Evolutionary conservation across 257 asterid genomes (phyloP).

Genomic region (Primulina eburnea): DNA sequence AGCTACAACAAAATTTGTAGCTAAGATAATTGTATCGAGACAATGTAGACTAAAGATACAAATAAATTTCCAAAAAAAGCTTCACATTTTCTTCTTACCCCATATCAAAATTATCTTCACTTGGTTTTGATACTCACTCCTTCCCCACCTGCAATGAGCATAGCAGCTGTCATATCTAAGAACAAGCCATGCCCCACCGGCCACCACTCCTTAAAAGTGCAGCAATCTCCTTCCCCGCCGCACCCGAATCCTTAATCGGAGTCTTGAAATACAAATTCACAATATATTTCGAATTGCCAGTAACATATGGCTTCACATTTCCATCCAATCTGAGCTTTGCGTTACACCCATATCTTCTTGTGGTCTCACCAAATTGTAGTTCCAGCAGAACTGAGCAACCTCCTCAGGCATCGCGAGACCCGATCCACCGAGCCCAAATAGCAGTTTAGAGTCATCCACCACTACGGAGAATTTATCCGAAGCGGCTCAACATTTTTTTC

Average conservation of each 20-base stretch:
- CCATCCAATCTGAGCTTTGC: conserved; percentile 68
- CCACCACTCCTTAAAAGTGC: conserved; percentile 80
- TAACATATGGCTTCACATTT: conserved; percentile 73
- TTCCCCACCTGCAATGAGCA: conserved; percentile 68
- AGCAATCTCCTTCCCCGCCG: conserved; percentile 73
- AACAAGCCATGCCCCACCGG: conserved; percentile 63
- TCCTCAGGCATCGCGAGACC: conserved; percentile 96
- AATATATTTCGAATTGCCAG: conserved; percentile 81
- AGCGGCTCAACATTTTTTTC: no score
- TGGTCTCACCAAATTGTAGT: conserved; percentile 57
- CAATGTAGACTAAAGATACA: neutral
- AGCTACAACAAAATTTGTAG: neutral
- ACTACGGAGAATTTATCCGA: conserved; percentile 78
- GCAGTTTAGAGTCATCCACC: conserved; percentile 80
- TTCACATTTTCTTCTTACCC: neutral
- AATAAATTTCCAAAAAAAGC: neutral
- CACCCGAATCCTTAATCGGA: conserved; percentile 68
- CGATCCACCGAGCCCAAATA: conserved; percentile 76
- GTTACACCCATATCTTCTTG: conserved; percentile 60
- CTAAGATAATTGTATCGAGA: neutral
- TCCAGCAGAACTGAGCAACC: conserved; percentile 92
- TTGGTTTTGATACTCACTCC: conserved; percentile 63
- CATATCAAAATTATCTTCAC: conserved; percentile 20
- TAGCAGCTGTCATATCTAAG: conserved; percentile 59
- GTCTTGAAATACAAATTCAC: conserved; percentile 87